Percentiles rank a stretch among this genome's conserved stretches.
Evolutionary conservation across 1,139 yeast genomes (phyloP).

Genomic region (Entelexis paramagnoliae): DNA sequence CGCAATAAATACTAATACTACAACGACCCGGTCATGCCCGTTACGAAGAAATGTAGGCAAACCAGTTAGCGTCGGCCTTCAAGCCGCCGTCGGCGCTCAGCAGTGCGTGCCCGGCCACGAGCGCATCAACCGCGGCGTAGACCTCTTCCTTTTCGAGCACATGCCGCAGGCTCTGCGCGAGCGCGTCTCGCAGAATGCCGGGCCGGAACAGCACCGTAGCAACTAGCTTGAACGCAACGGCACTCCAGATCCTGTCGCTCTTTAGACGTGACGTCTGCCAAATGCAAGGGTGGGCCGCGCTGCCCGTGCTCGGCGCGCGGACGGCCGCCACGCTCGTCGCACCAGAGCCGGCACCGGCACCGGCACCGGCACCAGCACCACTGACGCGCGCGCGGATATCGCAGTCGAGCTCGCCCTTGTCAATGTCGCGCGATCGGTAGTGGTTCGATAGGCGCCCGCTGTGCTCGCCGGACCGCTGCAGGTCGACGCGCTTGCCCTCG

Average conservation of each 20-base stretch:
- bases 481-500: not conserved
- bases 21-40: too few species aligned
- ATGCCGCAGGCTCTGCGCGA: slow-evolving; percentile 1
- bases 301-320: not conserved
- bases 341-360: too few species aligned
- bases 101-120: slow-evolving; percentile 10
- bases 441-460: slow-evolving; percentile 12
- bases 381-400: slow-evolving; percentile 2
- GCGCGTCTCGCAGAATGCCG: slow-evolving; percentile 2
- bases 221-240: slow-evolving; percentile 8
- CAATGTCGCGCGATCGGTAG: slow-evolving; percentile 20
- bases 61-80: not conserved
- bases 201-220: slow-evolving; percentile 19
- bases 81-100: not conserved
- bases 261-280: slow-evolving; percentile 18
- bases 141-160: slow-evolving; percentile 17
- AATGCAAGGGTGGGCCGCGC: not conserved
- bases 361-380: too few species aligned
- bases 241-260: slow-evolving; percentile 13
- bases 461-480: slow-evolving; percentile 14
- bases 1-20: not conserved
- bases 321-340: too few species aligned
- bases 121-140: slow-evolving; percentile 9
- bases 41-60: not conserved
- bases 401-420: slow-evolving; percentile 20